Evolutionary conservation across 148 eudicot species (phyloP), one percentile per base, ranked within the genome.

Genomic region (Limonium bicolor): DNA sequence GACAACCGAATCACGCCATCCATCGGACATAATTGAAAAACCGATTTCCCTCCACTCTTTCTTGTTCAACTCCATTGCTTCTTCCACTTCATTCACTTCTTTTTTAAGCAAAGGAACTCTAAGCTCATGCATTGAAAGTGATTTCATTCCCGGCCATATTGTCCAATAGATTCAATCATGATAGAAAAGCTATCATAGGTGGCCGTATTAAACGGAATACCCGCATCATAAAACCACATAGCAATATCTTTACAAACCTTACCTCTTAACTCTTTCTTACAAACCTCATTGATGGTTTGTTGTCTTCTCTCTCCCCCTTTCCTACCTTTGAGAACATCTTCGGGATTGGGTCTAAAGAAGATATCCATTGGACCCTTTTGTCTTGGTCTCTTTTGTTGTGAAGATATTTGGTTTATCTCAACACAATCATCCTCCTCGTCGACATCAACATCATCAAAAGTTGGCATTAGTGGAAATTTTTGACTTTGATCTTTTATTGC

Each of bases 1-100:
- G 6, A 3, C 51, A 30, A 41, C 39, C 1, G 58, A 53, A 41
- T 41, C 30, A 41, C 37, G 21, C 49, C 39, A 53, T 26, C 58
- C 40, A 53, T 30, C 48, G 0, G 26, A 44, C 12, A 32, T 34
- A 1, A 1, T 34, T 34, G 17, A 34, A 34, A 14, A 34, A 34
- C 14, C 37, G n/a, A 12, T 34, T 34, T 34, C 16, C 3, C 16
- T 5, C n/a, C 38, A 34, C 16, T 11, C 15, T 7, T 34, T 34
- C 2, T 31, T 33, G 18, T 33, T 21, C 4, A 13, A 27, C 6
- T 17, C 6, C 37, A 53, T 2, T 3, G 1, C 0, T 6, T 27
- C 9, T 5, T 28, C 6, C 6, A 7, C 30, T 4, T 15, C 32
- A n/a, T 46, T 18, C 9, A 36, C 61, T 37, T 46, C 61, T 6